Base-by-base conservation (phyloP, 2,329 filamentous ascomycete genomes). In the Colletotrichum lindemuthianum region DNA sequence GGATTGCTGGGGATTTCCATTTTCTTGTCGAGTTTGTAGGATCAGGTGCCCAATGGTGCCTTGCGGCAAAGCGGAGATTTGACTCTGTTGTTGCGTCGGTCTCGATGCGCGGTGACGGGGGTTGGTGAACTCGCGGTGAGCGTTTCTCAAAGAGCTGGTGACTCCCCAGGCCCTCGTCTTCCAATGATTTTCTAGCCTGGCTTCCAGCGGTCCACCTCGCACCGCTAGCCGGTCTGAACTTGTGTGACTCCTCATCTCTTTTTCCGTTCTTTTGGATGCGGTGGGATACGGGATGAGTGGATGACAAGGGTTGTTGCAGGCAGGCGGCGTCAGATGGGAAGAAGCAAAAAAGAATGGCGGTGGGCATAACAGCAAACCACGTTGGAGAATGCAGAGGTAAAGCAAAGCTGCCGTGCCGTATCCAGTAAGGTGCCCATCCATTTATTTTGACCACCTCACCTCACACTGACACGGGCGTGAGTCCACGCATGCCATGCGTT, bases 341-440 rank as follows among this genome's bases (percentile, higher is more conserved):
- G 63, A 65, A 65, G 63, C 58, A 61, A 53, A 57, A 43, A 65
- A 65, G 49, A 65, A 65, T 44, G 60, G 63, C 63, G 63, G 63
- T 65, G 63, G 63, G 11, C 59, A 33, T 63, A 63, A 56, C 51
- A 56, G 40, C 54, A 36, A 51, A 48, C 47, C 50, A 24, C 24
- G 24, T 24, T 24, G 24, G 24, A 49, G 40, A 47, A 57, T 57
- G 59, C 45, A 63, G 57, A 61, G 57, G 61, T 58, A 65, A 61
- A 61, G 51, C 45, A 56, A 61, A 15, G 13, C 15, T 8, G 7
- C 24, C 24, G 24, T 24, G 24, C 24, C 24, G 24, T 24, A 24
- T 5, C 4, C 24, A 24, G 24, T 24, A 24, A 24, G 24, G 24
- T 24, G 24, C 24, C 43, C 24, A 24, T 2, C 43, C n/a, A 45